Percentiles rank a stretch among this genome's conserved stretches.
These are phyloP conservation scores for Aechmea fasciata DNA, from an alignment of 176 grass and related monocot genomes.

Conservation along the genomic window DNA sequence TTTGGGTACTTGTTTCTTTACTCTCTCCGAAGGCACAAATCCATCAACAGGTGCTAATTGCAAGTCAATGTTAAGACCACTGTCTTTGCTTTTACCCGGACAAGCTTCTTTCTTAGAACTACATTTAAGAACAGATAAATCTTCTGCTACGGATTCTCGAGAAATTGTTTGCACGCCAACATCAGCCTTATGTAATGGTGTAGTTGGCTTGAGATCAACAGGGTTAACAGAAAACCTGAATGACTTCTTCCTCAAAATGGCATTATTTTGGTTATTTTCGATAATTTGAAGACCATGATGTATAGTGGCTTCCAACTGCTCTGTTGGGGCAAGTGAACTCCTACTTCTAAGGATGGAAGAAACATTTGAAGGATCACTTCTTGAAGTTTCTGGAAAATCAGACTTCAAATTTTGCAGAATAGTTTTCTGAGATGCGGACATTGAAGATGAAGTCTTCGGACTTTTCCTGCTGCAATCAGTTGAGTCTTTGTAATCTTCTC, in stretches of 20 bases:
- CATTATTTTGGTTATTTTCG: conserved; percentile 50
- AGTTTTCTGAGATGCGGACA: conserved; percentile 39
- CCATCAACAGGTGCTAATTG: conserved; percentile 48
- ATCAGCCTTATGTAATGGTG: conserved; percentile 51
- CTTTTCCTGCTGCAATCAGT: conserved; percentile 24
- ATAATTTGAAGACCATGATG: conserved; percentile 75
- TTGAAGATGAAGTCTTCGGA: conserved; percentile 30
- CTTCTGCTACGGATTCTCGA: conserved; percentile 45
- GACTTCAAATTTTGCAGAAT: conserved; percentile 3
- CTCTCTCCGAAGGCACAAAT: conserved; percentile 32
- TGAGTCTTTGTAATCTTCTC: too few relatives aligned
- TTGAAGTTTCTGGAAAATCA: too few relatives aligned
- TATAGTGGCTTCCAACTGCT: conserved; percentile 67
- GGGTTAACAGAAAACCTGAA: conserved; percentile 51
- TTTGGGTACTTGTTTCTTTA: conserved; percentile 52
- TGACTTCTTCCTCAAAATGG: conserved; percentile 59
- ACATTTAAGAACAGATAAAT: conserved; percentile 37
- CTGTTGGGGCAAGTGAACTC: conserved; percentile 1
- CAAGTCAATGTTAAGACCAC: conserved; percentile 37
- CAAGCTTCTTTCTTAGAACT: conserved; percentile 31
- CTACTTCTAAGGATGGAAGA: conserved; percentile 5
- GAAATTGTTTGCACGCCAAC: conserved; percentile 64
- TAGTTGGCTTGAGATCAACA: too few relatives aligned
- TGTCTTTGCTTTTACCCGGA: conserved; percentile 28
- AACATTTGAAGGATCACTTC: not conserved